Evolutionary conservation across 305 asterid species (phyloP).

Genomic region (Fraxinus sp.): DNA sequence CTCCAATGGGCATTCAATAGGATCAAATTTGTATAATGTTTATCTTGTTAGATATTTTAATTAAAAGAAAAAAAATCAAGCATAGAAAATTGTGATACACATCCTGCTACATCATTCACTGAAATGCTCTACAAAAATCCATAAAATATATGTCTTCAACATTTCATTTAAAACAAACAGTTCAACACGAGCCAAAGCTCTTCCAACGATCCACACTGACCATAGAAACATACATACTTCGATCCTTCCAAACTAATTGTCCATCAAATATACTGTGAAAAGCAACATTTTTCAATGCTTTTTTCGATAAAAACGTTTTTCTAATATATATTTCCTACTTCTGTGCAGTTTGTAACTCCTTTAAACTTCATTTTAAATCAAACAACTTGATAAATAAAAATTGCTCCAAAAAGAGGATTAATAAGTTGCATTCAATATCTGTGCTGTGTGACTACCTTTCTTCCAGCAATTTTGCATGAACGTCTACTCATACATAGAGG

Average conservation of each 20-base stretch:
- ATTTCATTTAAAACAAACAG: not conserved
- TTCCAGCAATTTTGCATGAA: constrained; percentile 84
- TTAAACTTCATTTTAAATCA: constrained; percentile 8
- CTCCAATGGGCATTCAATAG: not conserved
- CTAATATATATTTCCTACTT: not conserved
- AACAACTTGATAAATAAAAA: not conserved
- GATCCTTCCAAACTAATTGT: not conserved
- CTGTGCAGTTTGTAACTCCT: not conserved
- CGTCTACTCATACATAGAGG: constrained; percentile 89
- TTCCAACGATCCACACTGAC: not conserved
- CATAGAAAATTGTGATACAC: not conserved
- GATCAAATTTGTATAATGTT: not conserved
- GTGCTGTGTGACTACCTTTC: constrained; percentile 56
- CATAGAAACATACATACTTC: not conserved
- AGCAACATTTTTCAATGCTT: constrained; percentile 6
- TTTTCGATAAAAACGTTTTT: not conserved
- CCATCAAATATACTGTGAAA: not conserved
- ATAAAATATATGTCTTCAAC: not conserved
- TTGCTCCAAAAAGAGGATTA: not conserved
- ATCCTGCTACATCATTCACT: not conserved
- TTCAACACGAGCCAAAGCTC: not conserved
- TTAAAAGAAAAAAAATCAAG: not conserved
- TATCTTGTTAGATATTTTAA: not conserved
- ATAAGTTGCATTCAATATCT: not conserved
- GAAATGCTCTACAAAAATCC: not conserved